Conservation (phyloP, 768 basidiomycete genomes). For the Neoboletus subvelutipes region DNA sequence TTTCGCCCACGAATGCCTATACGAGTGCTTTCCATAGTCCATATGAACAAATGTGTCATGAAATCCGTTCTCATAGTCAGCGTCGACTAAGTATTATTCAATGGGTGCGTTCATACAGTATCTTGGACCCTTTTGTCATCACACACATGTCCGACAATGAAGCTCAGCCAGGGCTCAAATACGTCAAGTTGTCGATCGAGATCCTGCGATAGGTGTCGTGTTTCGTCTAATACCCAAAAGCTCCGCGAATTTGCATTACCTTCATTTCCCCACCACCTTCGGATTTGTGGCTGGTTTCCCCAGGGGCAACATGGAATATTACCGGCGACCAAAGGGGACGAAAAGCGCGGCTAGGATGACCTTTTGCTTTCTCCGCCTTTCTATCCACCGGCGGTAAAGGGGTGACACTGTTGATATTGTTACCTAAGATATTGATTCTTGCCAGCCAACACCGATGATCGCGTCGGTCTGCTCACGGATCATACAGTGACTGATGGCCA, state of each 20-base stretch:
- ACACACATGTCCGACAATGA: background rate
- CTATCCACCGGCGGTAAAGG: background rate
- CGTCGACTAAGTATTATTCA: background rate
- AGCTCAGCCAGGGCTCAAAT: background rate
- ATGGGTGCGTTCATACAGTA: background rate
- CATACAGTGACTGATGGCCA: background rate
- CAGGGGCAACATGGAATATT: background rate
- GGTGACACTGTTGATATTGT: background rate
- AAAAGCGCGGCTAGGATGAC: background rate
- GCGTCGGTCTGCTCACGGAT: background rate
- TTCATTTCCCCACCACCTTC: background rate
- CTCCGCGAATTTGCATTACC: slow-evolving; percentile 1
- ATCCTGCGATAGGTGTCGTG: background rate
- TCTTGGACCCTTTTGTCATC: background rate
- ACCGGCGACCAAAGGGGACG: background rate
- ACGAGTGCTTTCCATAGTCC: background rate
- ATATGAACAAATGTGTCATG: background rate
- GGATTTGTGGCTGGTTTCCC: background rate
- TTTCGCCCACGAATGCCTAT: background rate
- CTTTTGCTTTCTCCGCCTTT: background rate
- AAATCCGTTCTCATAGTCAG: background rate
- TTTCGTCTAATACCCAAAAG: background rate
- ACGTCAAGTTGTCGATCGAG: background rate
- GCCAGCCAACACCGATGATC: background rate
- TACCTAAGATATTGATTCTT: background rate